Evolutionary conservation across 805 yeast genomes (phyloP), one percentile per base, ranked within the genome.

Genomic region (Priceomyces carsonii): DNA sequence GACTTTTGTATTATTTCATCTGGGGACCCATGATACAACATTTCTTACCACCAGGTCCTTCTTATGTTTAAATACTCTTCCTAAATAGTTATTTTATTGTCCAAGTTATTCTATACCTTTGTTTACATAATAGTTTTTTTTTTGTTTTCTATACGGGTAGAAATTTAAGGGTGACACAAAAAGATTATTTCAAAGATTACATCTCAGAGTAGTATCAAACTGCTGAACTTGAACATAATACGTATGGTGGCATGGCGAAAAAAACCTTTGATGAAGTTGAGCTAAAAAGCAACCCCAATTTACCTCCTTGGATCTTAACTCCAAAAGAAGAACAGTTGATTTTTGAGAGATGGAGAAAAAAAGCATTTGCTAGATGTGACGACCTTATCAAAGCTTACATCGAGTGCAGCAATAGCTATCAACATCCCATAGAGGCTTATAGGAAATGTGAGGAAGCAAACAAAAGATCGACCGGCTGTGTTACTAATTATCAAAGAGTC

Each of bases 291-390:
- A 64, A 69, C 47, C 73, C 73, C 21, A 61, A 59, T 43, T 61
- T 85, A 18, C 95, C 95, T 1, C 65, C 75, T 8, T 85, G 95
- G 95, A 75, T 83, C 43, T 63, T 85, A 15, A 75, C 86, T 0
- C 91, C 93, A 9, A 73, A 71, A 43, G 93, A 85, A 54, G 95
- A 85, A 53, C 80, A 79, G 58, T 75, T 79, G 39, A 80, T 83
- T 22, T 77, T 85, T 50, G 79, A 75, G 46, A 75, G 85, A 48
- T 79, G 90, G 81, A 77, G 84, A 55, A 72, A 66, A 39, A 69
- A 69, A 50, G 77, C 91, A 0, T 84, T 84, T 66, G 71, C 75
- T 29, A 57, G 63, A 38, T 85, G 95, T 55, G 86, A 80, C 48
- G 82, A 73, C 13, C 61, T 69, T 30, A 96, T 90, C 21, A 82